Base-by-base conservation (phyloP, 192 early-diverging fungal genomes). In the Linnemannia exigua region DNA sequence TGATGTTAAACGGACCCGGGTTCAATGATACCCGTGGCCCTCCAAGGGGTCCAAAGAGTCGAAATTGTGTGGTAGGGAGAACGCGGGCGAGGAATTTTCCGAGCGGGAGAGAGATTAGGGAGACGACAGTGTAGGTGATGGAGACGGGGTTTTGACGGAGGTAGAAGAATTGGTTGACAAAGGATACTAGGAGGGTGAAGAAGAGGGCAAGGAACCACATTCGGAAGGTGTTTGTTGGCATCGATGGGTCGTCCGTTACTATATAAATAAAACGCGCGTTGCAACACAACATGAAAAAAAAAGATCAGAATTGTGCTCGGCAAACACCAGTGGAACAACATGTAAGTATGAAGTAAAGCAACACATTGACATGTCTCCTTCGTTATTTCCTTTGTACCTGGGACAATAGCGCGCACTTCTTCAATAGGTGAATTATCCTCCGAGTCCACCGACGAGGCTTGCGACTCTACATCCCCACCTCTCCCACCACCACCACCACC, bases 1-100 rank as follows among this genome's bases (percentile, higher is more conserved):
- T 93, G 83, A 91, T 82, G 33, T 79, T 85, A 77, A 92, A 93
- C 15, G 88, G 88, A 6, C 92, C 91, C 16, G 91, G 91, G 74
- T 93, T 91, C 35, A 91, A 66, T 36, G 74, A 72, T 3, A 75
- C 71, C 1, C 46, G 44, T 1, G 38, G 33, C 0, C 72, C 79
- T 4, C 74, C 52, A 0, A 80, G 15, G 15, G 31, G 22, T 12
- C 72, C 79, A 25, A 80, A 70, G 0, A 80, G 2, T 5, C 54
- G 54, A 28, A 82, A 87, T 22, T 83, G 48, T 12, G 66, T 44
- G 14, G 63, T 70, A 3, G 79, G 80, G 5, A 87, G 47, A 19
- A 87, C 75, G 2, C 66, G 52, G 20, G 79, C 75, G 61, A 85
- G 41, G 46, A 90, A 87, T 8, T 61, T 72, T 5, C 72, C 82